Base-by-base conservation (phyloP, 2,329 filamentous ascomycete genomes). In the Aaosphaeria arxii region DNA sequence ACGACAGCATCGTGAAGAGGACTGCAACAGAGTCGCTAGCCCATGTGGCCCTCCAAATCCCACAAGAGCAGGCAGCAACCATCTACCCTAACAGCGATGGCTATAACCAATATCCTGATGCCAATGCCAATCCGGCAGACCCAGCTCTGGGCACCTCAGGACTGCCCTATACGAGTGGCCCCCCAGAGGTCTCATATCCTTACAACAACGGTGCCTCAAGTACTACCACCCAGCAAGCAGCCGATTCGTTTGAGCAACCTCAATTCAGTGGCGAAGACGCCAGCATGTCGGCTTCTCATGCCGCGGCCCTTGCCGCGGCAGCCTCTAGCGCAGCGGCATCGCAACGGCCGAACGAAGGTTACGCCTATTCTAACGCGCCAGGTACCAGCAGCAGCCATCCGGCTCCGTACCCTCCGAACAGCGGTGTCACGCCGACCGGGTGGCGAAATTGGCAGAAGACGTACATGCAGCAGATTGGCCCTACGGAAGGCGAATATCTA, bases 21-120 rank as follows among this genome's bases (percentile, higher is more conserved):
- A 72, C 70, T 9, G 72, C 73, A 35, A 72, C 69, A n/a, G 71
- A 74, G 32, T 72, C 73, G 11, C 65, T 73, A 4, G 71, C 71
- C 4, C 67, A 67, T 7, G 68, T 68, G 5, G 66, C 62, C 2
- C 48, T 68, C 39, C 65, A 67, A 41, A 48, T 57, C 11, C 64
- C 67, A 7, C 58, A 58, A 29, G 61, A 61, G 13, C 45, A 56
- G 4, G 41, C 53, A 2, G 43, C 56, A 35, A 30, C 58, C 0
- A 45, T 58, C 3, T 68, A 68, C 24, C 56, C 58, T 7, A 61
- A 63, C 29, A 49, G 50, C 9, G 44, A 30, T 13, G 47, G 48
- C 30, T 66, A 63, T 41, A 55, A 60, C 11, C 57, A 61, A 36
- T 69, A 66, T 44, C 40, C 54, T 3, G 51, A 57, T 33, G 30